Evolutionary conservation across 371 early-diverging fungal species (phyloP).

Genomic region (Saksenaea vasiformis): DNA sequence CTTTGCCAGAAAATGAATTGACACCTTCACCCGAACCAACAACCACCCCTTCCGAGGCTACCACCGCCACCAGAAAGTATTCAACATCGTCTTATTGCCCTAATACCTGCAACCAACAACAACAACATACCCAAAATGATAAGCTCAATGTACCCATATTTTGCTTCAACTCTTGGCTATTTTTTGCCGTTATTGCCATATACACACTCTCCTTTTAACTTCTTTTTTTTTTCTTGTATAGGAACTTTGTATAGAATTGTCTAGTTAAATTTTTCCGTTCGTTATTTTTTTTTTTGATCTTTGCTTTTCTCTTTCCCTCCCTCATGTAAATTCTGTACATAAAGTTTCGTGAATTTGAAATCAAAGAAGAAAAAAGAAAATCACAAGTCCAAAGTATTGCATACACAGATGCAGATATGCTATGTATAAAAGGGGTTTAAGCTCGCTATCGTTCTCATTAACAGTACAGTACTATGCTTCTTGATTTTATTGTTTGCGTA

Average conservation of each 20-base stretch:
- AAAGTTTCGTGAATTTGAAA: not conserved
- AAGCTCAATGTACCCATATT: not conserved
- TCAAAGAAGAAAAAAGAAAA: not conserved
- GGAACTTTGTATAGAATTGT: conserved; percentile 6
- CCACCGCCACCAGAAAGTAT: not conserved
- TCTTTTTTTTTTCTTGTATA: not conserved
- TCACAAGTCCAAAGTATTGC: too few relatives aligned
- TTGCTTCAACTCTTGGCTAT: not conserved
- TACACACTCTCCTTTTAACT: not conserved
- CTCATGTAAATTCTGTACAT: conserved; percentile 2
- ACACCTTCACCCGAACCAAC: too few relatives aligned
- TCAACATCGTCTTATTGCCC: not conserved
- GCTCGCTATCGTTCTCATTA: too few relatives aligned
- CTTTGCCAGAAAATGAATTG: too few relatives aligned
- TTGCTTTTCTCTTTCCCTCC: not conserved
- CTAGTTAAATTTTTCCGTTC: not conserved
- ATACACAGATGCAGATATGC: too few relatives aligned
- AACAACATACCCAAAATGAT: not conserved
- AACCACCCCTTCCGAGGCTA: too few relatives aligned
- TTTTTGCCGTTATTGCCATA: not conserved
- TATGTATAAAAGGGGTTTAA: too few relatives aligned
- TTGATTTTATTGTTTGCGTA: not conserved
- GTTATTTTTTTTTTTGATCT: not conserved
- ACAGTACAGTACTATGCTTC: not conserved
- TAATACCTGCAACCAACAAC: not conserved